Evolutionary conservation across 2,329 filamentous ascomycete species (phyloP), one percentile per base, ranked within the genome.

Genomic region (Capronia americana): DNA sequence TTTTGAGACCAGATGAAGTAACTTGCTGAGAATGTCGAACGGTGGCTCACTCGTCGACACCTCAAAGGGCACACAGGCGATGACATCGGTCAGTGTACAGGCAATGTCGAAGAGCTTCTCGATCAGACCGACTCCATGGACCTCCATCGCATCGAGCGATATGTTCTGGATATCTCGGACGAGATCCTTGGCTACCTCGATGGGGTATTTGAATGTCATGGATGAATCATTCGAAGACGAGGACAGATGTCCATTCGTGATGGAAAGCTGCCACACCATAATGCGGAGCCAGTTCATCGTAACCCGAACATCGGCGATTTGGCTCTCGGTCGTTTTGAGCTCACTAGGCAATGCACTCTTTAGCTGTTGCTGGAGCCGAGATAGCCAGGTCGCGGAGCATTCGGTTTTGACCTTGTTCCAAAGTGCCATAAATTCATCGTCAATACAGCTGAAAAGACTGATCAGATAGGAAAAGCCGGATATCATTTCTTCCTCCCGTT

Each of bases 51-150:
- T 57, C 3, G 41, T 46, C 8, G 64, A 57, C 12, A 44, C 23
- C 12, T 68, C 66, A 10, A 69, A 41, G 0, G 84, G 83, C 4
- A 86, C 83, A 72, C 82, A 86, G 8, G 88, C 84, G 63, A 96
- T 87, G 24, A 92, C 88, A 69, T 94, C 90, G 7, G 86, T 89
- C 68, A 95, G 82, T 17, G 88, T 88, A 75, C 86, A 90, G 12
- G 91, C 88, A 41, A 93, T 86, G 71, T 93, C 90, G 72, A 95
- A 86, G 12, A 96, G 80, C 75, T 94, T 94, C 75, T 93, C 91
- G 67, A 95, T 87, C 89, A 96, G 77, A 28, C 90, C 90, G 46
- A 91, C 85, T 20, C 89, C 90, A 70, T 93, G 84, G 2, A 93
- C 82, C 69, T 94, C 91, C 81, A 92, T 89, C 51, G 88, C 88